Evolutionary conservation across 306 rosid genomes (phyloP), one percentile per base, ranked within the genome.

Genomic region (Lablab purpureus): DNA sequence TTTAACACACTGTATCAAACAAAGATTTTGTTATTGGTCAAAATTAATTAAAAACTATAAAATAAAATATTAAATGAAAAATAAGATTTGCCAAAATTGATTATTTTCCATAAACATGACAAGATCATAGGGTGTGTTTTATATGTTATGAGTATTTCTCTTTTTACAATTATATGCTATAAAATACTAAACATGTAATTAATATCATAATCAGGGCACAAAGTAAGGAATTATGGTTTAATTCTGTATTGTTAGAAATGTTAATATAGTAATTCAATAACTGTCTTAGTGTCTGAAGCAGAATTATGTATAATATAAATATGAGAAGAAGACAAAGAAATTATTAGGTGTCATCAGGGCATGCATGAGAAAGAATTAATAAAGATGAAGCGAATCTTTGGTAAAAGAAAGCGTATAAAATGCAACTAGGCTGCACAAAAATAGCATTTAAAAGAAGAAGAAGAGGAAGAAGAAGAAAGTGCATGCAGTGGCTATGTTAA

Each of bases 281-380:
- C 6, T 3, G 1, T 14, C 5, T 0, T 1, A 58, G 21, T 28
- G 5, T 62, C 1, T 9, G 45, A 0, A 28, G 34, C 43, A 62
- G 7, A 15, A 32, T n/a, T 36, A 4, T 2, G 8, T 4, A 0
- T 18, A 4, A 4, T 4, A 34, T 19, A 18, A 77, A 63, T n/a
- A 46, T 41, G 18, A 13, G 23, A 58, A 32, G 14, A 49, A 32
- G 76, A 72, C 76, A 66, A 73, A 55, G 30, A 78, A 56, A 73
- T 51, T 18, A 71, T 69, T 67, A 83, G 64, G 40, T 47, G 80
- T 55, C 83, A 74, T 50, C 71, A 58, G 10, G 76, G 28, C 63
- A 54, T 71, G 37, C 30, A 67, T 41, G 80, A 43, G 55, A 76
- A 62, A 15, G 59, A 67, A 66, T 40, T 47, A 45, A 65, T 67